phyloP scores from a whole-genome alignment of 805 yeast genomes.

The Candida nanaspora region DNA sequence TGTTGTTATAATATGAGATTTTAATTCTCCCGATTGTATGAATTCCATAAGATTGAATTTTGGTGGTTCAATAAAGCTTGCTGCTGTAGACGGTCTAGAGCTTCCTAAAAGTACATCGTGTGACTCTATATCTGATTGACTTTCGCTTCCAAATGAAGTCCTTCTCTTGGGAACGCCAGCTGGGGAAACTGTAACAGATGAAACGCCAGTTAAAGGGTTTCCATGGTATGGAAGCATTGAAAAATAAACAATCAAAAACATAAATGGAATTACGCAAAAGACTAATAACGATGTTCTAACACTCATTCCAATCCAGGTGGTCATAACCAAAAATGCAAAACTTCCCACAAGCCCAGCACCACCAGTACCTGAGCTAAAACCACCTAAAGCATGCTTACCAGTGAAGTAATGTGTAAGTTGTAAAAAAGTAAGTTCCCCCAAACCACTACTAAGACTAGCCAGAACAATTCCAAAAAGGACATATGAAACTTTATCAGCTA shows the following conservation, averaged over 20 bases:
- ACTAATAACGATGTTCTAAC: conserved; percentile 48
- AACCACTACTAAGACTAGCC: conserved; percentile 80
- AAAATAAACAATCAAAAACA: conserved; percentile 20
- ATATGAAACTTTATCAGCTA: conserved; percentile 25
- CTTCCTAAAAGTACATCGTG: too few relatives aligned
- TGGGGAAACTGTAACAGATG: too few relatives aligned
- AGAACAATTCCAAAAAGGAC: conserved; percentile 63
- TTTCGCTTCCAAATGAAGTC: too few relatives aligned
- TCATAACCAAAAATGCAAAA: conserved; percentile 59
- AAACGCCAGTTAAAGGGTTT: neutral
- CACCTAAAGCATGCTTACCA: conserved; percentile 52
- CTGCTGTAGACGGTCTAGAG: too few relatives aligned
- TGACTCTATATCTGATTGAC: too few relatives aligned
- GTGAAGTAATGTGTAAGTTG: conserved; percentile 74
- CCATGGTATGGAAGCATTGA: conserved; percentile 16
- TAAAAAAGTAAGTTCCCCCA: conserved; percentile 85
- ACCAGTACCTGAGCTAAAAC: conserved; percentile 94
- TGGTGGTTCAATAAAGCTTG: too few relatives aligned
- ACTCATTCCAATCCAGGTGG: conserved; percentile 56
- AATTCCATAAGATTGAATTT: neutral
- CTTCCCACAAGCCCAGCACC: conserved; percentile 90
- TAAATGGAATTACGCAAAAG: conserved; percentile 37
- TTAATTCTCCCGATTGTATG: conserved; percentile 1
- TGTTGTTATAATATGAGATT: conserved; percentile 20
- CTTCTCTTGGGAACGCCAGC: too few relatives aligned